Conservation (phyloP, 2,329 filamentous ascomycete species). For the Knoxdaviesia proteae region DNA sequence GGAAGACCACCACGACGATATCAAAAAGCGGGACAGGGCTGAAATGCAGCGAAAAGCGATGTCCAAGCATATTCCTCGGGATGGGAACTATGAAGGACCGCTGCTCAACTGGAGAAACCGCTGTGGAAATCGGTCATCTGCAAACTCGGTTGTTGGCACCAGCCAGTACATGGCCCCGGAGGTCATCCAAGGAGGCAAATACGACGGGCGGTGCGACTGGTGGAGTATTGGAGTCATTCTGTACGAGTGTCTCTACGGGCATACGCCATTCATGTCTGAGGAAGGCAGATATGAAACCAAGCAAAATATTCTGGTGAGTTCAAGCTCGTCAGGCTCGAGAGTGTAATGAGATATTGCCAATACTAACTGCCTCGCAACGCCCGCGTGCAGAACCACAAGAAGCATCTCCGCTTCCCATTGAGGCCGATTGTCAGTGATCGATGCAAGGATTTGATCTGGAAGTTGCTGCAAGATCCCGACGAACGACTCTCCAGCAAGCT, state of each 20-base stretch:
- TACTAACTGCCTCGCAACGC: not conserved
- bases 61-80: slow-evolving; percentile 5
- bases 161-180: slow-evolving; percentile 98
- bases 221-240: slow-evolving; percentile 92
- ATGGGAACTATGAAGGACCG: slow-evolving; percentile 5
- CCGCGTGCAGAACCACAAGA: slow-evolving; percentile 38
- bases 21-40: not conserved
- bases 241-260: slow-evolving; percentile 84
- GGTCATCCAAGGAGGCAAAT: slow-evolving; percentile 60
- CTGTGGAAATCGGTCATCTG: slow-evolving; percentile 47
- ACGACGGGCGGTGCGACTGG: slow-evolving; percentile 90
- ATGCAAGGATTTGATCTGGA: slow-evolving; percentile 58
- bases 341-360: not conserved
- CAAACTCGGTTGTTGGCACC: slow-evolving; percentile 76
- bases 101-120: slow-evolving; percentile 52
- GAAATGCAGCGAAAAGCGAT: too few species aligned
- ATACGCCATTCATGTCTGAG: slow-evolving; percentile 72
- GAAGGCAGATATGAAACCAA: slow-evolving; percentile 66
- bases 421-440: slow-evolving; percentile 43
- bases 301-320: slow-evolving; percentile 54
- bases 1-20: slow-evolving; percentile 2
- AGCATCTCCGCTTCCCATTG: slow-evolving; percentile 49
- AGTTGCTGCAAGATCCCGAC: slow-evolving; percentile 54
- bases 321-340: not conserved
- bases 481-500: slow-evolving; percentile 53